Evolutionary conservation across 352 stramenopile species (phyloP).

Genomic region (Phytophthora tentaculata): DNA sequence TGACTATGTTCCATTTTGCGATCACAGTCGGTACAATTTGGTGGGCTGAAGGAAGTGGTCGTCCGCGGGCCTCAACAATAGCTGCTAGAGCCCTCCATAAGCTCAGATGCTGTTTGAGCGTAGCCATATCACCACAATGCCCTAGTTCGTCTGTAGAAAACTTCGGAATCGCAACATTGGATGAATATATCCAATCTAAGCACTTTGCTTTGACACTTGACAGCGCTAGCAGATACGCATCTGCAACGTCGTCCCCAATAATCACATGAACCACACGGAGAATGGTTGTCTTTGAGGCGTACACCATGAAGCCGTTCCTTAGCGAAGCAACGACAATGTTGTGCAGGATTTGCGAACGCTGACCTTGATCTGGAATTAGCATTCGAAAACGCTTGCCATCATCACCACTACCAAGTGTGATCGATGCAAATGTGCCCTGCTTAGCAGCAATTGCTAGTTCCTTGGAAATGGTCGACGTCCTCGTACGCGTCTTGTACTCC

Average conservation of each 20-base stretch:
- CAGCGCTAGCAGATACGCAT: neutral
- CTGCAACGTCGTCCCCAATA: neutral
- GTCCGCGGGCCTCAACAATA: neutral
- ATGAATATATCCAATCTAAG: neutral
- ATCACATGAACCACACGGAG: constrained; percentile 5
- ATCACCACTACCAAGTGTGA: too few species aligned
- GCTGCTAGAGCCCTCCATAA: neutral
- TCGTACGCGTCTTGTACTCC: too few species aligned
- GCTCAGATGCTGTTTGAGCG: neutral
- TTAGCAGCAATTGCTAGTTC: neutral
- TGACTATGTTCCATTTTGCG: neutral
- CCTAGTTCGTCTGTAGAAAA: neutral
- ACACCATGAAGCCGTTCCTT: neutral
- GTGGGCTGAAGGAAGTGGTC: neutral
- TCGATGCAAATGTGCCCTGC: too few species aligned
- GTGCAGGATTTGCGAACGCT: constrained; percentile 2
- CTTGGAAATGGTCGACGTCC: neutral
- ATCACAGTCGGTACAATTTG: neutral
- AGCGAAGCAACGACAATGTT: neutral
- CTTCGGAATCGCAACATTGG: neutral
- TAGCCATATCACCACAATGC: neutral
- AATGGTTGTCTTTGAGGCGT: neutral
- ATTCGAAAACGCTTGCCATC: neutral
- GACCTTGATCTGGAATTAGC: neutral
- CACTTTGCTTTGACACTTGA: neutral